Base-by-base conservation (phyloP, 1,284 basidiomycete species). In the Sporisorium sorghi region DNA sequence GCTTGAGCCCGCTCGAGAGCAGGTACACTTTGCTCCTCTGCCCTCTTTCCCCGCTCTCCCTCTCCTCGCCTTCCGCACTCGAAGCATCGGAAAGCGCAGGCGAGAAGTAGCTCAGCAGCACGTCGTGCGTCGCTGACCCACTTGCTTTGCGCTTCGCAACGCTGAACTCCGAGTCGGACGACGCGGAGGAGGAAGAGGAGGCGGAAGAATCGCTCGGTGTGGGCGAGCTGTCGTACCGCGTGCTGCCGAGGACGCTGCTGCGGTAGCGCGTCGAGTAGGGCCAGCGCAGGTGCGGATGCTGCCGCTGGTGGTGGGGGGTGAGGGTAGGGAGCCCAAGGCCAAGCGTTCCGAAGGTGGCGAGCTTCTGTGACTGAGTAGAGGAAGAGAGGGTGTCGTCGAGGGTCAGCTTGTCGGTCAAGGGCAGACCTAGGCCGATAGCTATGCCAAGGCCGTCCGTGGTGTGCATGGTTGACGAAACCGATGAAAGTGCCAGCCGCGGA, bases 351-450 rank as follows among this genome's bases (percentile, higher is more conserved):
- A 37, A 33, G 19, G 32, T 32, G 10, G 37, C 7, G n/a, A 6
- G 7, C 23, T 51, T 51, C 4, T 32, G 48, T n/a, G n/a, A n/a
- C 19, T 35, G 30, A 17, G 14, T 4, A n/a, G 35, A n/a, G n/a
- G n/a, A n/a, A n/a, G n/a, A n/a, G n/a, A n/a, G 7, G 17, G 19
- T 49, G 97, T 98, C 85, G 94, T 98, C 84, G 94, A 97, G 78
- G 94, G 94, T 79, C 91, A 95, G 85, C 93, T 98, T 54, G 91
- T 97, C 51, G 94, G 97, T 86, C 93, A 95, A 82, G 90, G 94
- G 62, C 4, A 55, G 19, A 15, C 42, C 46, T 2, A 69, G 51
- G 5, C 48, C 53, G 35, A 67, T 40, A 11, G 42, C 52, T 14
- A 62, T 56, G 3, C 60, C 67, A 21, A 55, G 56, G 21, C 55